phyloP scores from a whole-genome alignment of 345 rosid genomes.

The Cardiospermum halicacabum region DNA sequence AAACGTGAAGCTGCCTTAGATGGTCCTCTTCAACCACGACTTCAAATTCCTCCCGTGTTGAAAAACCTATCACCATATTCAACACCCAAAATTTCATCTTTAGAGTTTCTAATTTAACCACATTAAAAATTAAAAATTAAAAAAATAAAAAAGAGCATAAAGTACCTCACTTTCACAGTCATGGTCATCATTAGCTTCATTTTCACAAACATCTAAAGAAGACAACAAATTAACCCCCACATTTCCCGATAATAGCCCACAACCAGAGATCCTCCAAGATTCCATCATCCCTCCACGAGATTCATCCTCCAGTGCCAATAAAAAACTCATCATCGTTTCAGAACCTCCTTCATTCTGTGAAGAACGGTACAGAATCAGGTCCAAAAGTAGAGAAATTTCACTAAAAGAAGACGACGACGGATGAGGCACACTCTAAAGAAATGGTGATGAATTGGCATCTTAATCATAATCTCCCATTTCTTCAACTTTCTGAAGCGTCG shows the following conservation, averaged over 20 bases:
- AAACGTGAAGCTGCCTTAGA: slow-evolving; percentile 49
- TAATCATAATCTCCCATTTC: slow-evolving; percentile 10
- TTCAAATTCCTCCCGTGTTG: slow-evolving; percentile 56
- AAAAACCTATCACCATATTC: background rate
- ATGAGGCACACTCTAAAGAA: slow-evolving; percentile 13
- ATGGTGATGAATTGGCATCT: background rate
- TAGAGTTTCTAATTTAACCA: too few species aligned
- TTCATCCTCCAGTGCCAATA: slow-evolving; percentile 3
- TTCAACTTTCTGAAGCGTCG: too few species aligned
- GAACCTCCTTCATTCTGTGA: slow-evolving; percentile 20
- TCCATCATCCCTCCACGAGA: too few species aligned
- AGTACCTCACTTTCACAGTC: slow-evolving; percentile 86
- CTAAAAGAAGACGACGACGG: slow-evolving; percentile 39
- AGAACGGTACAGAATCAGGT: slow-evolving; percentile 56
- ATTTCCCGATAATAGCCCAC: slow-evolving; percentile 25
- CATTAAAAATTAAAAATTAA: too few species aligned
- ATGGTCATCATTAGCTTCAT: slow-evolving; percentile 58
- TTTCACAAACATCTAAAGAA: slow-evolving; percentile 50
- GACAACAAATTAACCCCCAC: slow-evolving; percentile 34
- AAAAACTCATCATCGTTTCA: slow-evolving; percentile 7
- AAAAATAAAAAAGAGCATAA: too few species aligned
- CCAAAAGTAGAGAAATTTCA: slow-evolving; percentile 60
- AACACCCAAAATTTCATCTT: too few species aligned
- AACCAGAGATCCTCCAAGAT: slow-evolving; percentile 23
- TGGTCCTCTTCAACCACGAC: slow-evolving; percentile 49